Evolutionary conservation across 305 asterid genomes (phyloP), one percentile per base, ranked within the genome.

Genomic region (Fraxinus greggii): DNA sequence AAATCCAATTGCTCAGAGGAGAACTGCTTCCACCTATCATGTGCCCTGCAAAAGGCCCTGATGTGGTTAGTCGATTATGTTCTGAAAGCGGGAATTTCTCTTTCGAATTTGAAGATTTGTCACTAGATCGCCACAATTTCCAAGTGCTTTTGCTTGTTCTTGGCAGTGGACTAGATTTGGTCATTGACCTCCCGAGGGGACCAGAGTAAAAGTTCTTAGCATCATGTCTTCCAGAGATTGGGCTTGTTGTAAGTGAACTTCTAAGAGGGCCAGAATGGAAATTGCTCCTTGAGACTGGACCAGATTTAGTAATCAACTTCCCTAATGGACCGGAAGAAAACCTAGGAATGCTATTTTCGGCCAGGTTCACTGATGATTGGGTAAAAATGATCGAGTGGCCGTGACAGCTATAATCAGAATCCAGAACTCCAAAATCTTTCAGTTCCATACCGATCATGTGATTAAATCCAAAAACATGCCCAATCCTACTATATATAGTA

Each of bases 291-390:
- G 82, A 72, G 56, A 95, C 87, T 15, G 97, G 97, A 70, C 98
- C 97, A 1, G 98, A 91, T 19, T 74, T 84, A 31, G 92, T 83
- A 56, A 86, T 76, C 26, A 56, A 32, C 72, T 84, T 88, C 45
- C 88, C 90, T 10, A 89, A 82, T 0, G 88, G 83, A 23, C 89
- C 92, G 0, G 93, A 84, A n/a, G 92, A 87, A 85, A 88, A 88
- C 80, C 95, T 88, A 77, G 90, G 85, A 72, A 83, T 80, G 56
- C 80, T 89, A 83, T 84, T 88, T 80, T 91, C 97, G 1, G 97
- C 88, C 4, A 94, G 98, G 81, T 91, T 90, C 84, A 94, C 95
- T 0, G 96, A 88, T 0, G 98, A 93, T 31, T 92, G 97, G 86
- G 86, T 84, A 83, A 91, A 93, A 51, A 86, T 91, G 33, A 90